phyloP scores from a whole-genome alignment of 2,329 filamentous ascomycete genomes.

The Colletotrichum tropicicola region DNA sequence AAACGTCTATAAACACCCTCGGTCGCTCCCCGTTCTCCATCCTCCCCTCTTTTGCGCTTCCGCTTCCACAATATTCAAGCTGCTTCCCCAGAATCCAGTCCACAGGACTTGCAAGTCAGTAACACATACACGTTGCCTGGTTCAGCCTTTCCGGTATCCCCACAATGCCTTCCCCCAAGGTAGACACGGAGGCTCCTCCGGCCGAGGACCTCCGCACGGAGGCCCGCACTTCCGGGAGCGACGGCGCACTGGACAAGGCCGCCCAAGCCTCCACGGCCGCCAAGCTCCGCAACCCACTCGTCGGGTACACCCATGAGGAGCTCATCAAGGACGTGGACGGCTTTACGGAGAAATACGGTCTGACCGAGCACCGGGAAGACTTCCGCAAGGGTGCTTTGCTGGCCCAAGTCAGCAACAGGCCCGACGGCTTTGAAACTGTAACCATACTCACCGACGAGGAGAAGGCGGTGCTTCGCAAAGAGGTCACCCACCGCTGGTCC shows the following conservation, averaged over 20 bases:
- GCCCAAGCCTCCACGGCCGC: slow-evolving; percentile 34
- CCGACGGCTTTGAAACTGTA: slow-evolving; percentile 39
- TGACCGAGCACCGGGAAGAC: slow-evolving; percentile 46
- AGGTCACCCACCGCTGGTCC: slow-evolving; percentile 41
- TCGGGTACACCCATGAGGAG: slow-evolving; percentile 38
- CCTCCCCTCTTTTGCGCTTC: background rate
- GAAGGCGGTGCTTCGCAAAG: slow-evolving; percentile 37
- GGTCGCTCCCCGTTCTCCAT: background rate
- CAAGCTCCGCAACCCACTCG: slow-evolving; percentile 41
- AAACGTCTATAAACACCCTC: slow-evolving; percentile 1
- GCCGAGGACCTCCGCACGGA: background rate
- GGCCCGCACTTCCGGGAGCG: slow-evolving; percentile 7
- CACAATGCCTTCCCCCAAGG: slow-evolving; percentile 16
- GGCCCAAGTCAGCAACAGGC: slow-evolving; percentile 53
- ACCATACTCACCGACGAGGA: slow-evolving; percentile 38
- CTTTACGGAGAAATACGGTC: slow-evolving; percentile 45
- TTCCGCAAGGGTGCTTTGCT: slow-evolving; percentile 63
- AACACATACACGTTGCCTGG: too few species aligned
- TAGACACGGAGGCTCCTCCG: slow-evolving; percentile 18
- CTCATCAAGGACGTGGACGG: slow-evolving; percentile 44
- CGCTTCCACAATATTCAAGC: background rate
- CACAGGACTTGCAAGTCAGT: background rate
- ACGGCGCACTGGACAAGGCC: background rate
- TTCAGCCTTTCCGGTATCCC: background rate
- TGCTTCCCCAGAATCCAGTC: background rate